Percentiles rank a stretch among this genome's conserved stretches.
These are phyloP conservation scores for Daldinia decipiens DNA, from an alignment of 495 filamentous ascomycete genomes.

Conservation along the genomic window DNA sequence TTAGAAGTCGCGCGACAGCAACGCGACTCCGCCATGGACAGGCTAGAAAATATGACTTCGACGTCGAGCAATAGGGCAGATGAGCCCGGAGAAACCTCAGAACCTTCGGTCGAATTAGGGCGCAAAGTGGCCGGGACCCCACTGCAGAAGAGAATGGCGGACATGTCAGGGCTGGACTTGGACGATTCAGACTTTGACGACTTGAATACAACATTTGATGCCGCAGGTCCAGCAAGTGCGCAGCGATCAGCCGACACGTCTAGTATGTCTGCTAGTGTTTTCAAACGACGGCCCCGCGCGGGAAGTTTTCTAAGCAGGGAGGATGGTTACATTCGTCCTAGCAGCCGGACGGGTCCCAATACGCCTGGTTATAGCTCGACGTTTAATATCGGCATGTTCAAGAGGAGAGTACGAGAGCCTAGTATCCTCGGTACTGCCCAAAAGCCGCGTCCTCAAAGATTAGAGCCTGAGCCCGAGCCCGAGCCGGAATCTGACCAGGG, in stretches of 20 bases:
- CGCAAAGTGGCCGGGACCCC: constrained; percentile 47
- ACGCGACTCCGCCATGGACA: constrained; percentile 54
- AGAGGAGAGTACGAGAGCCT: constrained; percentile 56
- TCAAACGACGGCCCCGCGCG: constrained; percentile 57
- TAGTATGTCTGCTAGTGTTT: constrained; percentile 54
- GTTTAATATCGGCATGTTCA: constrained; percentile 60
- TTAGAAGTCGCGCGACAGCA: constrained; percentile 48
- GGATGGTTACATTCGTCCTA: constrained; percentile 58
- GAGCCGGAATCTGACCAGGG: constrained; percentile 38
- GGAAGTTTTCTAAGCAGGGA: constrained; percentile 59
- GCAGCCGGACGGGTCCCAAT: constrained; percentile 56
- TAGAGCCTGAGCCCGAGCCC: constrained; percentile 46
- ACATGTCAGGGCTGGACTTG: constrained; percentile 58
- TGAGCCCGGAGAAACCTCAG: constrained; percentile 12
- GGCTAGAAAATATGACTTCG: constrained; percentile 54
- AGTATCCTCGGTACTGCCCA: constrained; percentile 59
- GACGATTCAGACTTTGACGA: constrained; percentile 59
- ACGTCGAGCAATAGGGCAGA: constrained; percentile 41
- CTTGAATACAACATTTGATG: constrained; percentile 56
- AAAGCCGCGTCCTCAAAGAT: constrained; percentile 49
- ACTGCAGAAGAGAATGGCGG: constrained; percentile 45
- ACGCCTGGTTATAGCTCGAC: constrained; percentile 58
- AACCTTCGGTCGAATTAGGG: constrained; percentile 45
- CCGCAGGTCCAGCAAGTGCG: constrained; percentile 43
- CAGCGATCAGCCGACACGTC: constrained; percentile 58